Evolutionary conservation across 2,329 filamentous ascomycete genomes (phyloP).

Genomic region (Trichoderma asperellum): DNA sequence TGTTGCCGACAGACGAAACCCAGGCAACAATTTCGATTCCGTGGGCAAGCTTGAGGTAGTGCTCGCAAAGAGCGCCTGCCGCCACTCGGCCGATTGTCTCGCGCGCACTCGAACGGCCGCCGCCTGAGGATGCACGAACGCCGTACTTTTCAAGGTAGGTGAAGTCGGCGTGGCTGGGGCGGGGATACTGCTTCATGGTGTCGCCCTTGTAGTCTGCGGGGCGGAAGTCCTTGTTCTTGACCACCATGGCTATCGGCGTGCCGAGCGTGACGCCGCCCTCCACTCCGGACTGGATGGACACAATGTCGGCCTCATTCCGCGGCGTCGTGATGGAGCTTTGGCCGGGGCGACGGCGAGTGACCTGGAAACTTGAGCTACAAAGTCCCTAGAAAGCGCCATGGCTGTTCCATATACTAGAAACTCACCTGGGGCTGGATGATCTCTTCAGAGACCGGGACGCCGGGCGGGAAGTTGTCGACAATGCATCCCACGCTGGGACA

Average conservation of each 20-base stretch:
- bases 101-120: conserved; percentile 86
- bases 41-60: conserved; percentile 80
- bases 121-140: conserved; percentile 86
- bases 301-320: background rate
- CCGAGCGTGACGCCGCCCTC: conserved; percentile 65
- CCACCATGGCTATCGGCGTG: conserved; percentile 84
- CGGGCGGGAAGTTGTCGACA: conserved; percentile 85
- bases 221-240: conserved; percentile 90
- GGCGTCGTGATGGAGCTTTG: background rate
- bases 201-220: conserved; percentile 87
- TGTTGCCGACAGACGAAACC: conserved; percentile 77
- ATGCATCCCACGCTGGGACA: conserved; percentile 67
- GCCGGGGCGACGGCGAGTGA: conserved; percentile 5
- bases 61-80: conserved; percentile 89
- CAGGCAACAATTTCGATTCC: conserved; percentile 91
- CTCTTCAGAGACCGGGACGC: conserved; percentile 56
- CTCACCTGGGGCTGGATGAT: conserved; percentile 5
- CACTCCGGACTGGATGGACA: conserved; percentile 53
- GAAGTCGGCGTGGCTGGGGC: conserved; percentile 93
- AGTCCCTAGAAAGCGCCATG: background rate
- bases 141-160: conserved; percentile 98
- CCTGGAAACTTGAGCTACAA: background rate
- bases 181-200: conserved; percentile 90
- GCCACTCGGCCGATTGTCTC: conserved; percentile 95
- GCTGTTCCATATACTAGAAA: background rate